Conservation (phyloP, 805 yeast species). For the Suhomyces xylopsoci region DNA sequence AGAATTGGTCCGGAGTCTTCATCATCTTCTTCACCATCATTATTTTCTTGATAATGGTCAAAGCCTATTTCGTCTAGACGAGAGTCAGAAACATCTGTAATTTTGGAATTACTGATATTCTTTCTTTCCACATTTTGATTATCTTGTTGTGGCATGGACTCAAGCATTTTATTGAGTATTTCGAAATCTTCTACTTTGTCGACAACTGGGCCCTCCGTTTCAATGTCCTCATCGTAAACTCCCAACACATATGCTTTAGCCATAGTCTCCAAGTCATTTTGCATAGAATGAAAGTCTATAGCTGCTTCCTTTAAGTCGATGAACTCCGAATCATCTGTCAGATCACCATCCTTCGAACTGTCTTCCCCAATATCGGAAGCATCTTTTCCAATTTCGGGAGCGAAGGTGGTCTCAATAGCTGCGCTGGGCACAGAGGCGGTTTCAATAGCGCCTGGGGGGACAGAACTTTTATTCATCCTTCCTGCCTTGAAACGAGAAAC, state of each 20-base stretch:
- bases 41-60: constrained; percentile 19
- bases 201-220: constrained; percentile 54
- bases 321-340: constrained; percentile 1
- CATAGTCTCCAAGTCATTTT: constrained; percentile 52
- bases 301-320: constrained; percentile 19
- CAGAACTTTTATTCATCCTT: background rate
- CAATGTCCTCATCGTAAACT: constrained; percentile 57
- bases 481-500: constrained; percentile 12
- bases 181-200: constrained; percentile 54
- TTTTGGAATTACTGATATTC: background rate
- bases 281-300: constrained; percentile 39
- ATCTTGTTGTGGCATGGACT: constrained; percentile 22
- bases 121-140: background rate
- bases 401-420: background rate
- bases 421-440: background rate
- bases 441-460: background rate
- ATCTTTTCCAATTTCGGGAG: background rate
- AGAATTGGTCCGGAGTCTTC: constrained; percentile 36
- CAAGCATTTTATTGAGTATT: constrained; percentile 46
- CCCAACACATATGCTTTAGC: constrained; percentile 60
- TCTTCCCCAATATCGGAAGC: background rate
- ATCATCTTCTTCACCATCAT: constrained; percentile 29
- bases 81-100: constrained; percentile 5
- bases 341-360: background rate
- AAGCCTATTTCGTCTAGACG: constrained; percentile 17